Evolutionary conservation across 2,329 filamentous ascomycete species (phyloP).

Genomic region (Penicillium concentricum): DNA sequence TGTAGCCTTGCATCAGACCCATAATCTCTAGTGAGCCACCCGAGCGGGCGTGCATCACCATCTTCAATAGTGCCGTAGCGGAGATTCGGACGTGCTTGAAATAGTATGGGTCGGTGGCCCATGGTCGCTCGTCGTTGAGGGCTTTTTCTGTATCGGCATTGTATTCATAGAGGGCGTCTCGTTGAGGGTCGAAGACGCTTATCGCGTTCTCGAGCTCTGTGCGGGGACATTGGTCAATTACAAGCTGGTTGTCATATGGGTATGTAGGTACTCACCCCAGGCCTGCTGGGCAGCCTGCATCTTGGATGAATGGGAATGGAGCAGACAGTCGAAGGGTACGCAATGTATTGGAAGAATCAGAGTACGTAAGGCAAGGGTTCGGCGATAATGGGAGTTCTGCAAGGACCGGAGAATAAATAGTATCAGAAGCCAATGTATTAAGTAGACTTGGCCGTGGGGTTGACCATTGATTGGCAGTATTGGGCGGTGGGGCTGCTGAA

Average conservation of each 20-base stretch:
- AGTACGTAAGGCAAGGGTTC: neutral
- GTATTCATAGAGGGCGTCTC: constrained; percentile 90
- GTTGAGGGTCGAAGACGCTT: constrained; percentile 77
- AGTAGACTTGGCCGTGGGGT: constrained; percentile 25
- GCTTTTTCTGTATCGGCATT: constrained; percentile 66
- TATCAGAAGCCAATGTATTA: constrained; percentile 3
- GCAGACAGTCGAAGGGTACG: neutral
- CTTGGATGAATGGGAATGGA: constrained; percentile 12
- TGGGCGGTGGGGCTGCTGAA: constrained; percentile 29
- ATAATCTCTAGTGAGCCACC: constrained; percentile 92
- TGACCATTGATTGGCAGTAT: constrained; percentile 27
- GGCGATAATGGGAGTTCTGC: constrained; percentile 8
- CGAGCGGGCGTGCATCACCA: constrained; percentile 98
- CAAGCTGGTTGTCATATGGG: neutral
- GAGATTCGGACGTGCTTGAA: constrained; percentile 94
- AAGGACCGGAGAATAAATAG: constrained; percentile 12
- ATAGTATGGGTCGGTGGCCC: constrained; percentile 75
- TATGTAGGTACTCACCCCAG: constrained; percentile 52
- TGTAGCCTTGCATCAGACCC: constrained; percentile 97
- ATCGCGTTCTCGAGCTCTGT: constrained; percentile 85
- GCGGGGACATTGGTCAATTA: constrained; percentile 11
- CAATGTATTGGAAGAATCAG: constrained; percentile 3
- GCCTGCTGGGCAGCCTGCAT: constrained; percentile 61
- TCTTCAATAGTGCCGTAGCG: constrained; percentile 91
- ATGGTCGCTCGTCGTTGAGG: constrained; percentile 66